phyloP scores from a whole-genome alignment of 2,329 filamentous ascomycete genomes.

The Cordyceps cicadae region DNA sequence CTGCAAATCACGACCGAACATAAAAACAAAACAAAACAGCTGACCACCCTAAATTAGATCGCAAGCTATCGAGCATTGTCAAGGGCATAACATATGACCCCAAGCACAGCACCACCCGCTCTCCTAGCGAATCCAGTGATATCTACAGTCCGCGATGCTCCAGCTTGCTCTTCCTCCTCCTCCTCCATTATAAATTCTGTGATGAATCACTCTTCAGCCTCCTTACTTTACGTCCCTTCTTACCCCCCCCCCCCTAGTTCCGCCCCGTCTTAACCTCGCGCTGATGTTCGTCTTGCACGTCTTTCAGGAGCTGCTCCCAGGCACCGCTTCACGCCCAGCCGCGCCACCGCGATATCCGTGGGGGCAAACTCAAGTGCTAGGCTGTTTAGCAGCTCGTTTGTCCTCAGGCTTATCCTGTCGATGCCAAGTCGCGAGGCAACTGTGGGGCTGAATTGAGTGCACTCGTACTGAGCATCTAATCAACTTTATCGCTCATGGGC shows the following conservation, averaged over 20 bases:
- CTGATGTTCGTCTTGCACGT: conserved; percentile 32
- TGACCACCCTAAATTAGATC: not conserved
- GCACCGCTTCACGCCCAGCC: conserved; percentile 42
- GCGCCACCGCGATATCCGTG: not conserved
- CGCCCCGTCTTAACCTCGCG: conserved; percentile 30
- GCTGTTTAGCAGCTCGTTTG: not conserved
- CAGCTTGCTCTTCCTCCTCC: conserved; percentile 30
- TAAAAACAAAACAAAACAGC: not conserved
- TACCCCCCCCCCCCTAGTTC: conserved; percentile 19
- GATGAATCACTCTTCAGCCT: conserved; percentile 25
- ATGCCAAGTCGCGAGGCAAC: too few species aligned
- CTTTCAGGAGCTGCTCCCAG: conserved; percentile 53
- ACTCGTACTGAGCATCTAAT: not conserved
- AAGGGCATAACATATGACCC: too few species aligned
- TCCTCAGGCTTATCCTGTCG: not conserved
- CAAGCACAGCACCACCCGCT: not conserved
- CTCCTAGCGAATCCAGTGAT: not conserved
- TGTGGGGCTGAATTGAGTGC: not conserved
- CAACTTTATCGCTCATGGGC: too few species aligned
- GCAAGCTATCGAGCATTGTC: too few species aligned
- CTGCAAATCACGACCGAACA: too few species aligned
- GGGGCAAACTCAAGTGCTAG: conserved; percentile 17
- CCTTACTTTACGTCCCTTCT: conserved; percentile 21
- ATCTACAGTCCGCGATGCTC: conserved; percentile 41
- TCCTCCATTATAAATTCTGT: conserved; percentile 32